Evolutionary conservation across 345 rosid species (phyloP).

Genomic region (Rubroshorea leprosula): DNA sequence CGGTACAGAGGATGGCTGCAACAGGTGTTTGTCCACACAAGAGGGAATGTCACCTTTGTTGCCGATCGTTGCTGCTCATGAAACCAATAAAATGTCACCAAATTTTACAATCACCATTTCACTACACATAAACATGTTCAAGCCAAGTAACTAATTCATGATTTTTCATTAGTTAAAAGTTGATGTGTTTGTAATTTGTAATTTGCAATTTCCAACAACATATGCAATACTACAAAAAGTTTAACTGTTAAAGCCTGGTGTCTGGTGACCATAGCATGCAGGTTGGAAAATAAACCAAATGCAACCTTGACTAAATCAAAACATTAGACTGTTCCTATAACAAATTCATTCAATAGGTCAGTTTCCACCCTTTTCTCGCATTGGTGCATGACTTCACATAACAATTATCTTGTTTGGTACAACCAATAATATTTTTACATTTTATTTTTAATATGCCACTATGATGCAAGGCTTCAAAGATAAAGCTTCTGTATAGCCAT

Average conservation of each 20-base stretch:
- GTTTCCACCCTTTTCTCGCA: no score
- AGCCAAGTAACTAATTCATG: no score
- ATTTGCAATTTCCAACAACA: background rate
- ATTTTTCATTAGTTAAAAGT: no score
- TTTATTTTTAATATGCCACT: conserved; percentile 2
- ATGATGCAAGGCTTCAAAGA: background rate
- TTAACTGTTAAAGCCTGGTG: background rate
- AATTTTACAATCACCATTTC: background rate
- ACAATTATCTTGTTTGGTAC: no score
- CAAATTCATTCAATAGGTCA: no score
- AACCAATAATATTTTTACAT: no score
- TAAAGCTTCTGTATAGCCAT: background rate
- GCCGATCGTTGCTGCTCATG: conserved; percentile 97
- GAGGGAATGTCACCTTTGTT: conserved; percentile 94
- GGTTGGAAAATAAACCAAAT: no score
- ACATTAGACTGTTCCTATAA: no score
- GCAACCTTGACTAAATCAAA: no score
- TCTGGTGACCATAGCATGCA: no score
- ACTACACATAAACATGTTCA: no score
- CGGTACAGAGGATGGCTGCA: conserved; percentile 96
- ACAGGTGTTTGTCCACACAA: conserved; percentile 98
- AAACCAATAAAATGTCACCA: background rate
- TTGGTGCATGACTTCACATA: no score
- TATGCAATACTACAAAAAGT: background rate
- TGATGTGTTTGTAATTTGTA: background rate